phyloP scores from a whole-genome alignment of 768 basidiomycete species.

The Mycena polygramma region DNA sequence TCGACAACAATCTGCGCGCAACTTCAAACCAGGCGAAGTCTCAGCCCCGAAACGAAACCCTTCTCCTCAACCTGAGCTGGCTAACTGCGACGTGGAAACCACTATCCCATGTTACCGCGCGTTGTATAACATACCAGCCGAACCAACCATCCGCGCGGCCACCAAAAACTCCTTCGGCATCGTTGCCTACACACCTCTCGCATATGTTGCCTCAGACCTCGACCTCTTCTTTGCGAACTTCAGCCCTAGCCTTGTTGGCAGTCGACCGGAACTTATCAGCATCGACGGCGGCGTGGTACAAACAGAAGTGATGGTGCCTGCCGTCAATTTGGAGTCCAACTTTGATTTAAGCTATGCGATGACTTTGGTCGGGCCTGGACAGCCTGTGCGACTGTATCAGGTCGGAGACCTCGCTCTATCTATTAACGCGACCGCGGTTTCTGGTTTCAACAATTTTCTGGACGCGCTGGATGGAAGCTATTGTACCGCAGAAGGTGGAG shows the following conservation, averaged over 20 bases:
- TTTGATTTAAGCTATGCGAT: constrained; percentile 70
- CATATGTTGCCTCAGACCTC: constrained; percentile 17
- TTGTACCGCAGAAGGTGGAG: constrained; percentile 23
- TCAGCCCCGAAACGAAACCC: neutral
- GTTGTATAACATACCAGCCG: constrained; percentile 3
- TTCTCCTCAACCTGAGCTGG: neutral
- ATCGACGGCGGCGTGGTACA: constrained; percentile 66
- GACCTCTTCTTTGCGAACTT: constrained; percentile 22
- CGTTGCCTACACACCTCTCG: constrained; percentile 20
- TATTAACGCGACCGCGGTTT: neutral
- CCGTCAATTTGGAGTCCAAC: constrained; percentile 67
- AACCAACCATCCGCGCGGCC: constrained; percentile 4
- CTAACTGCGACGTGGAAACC: constrained; percentile 20
- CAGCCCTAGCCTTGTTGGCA: constrained; percentile 43
- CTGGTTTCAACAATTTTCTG: constrained; percentile 16
- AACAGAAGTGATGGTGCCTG: constrained; percentile 54
- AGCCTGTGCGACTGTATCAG: constrained; percentile 58
- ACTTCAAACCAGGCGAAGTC: neutral
- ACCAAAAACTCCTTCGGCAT: constrained; percentile 16
- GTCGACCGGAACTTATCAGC: constrained; percentile 45
- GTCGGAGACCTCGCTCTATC: constrained; percentile 51
- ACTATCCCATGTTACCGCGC: constrained; percentile 23
- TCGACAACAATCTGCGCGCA: neutral
- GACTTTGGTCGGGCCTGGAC: constrained; percentile 51
- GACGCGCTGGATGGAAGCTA: constrained; percentile 25